phyloP scores from a whole-genome alignment of 2,329 filamentous ascomycete species.

The Aspergillus bombycis region DNA sequence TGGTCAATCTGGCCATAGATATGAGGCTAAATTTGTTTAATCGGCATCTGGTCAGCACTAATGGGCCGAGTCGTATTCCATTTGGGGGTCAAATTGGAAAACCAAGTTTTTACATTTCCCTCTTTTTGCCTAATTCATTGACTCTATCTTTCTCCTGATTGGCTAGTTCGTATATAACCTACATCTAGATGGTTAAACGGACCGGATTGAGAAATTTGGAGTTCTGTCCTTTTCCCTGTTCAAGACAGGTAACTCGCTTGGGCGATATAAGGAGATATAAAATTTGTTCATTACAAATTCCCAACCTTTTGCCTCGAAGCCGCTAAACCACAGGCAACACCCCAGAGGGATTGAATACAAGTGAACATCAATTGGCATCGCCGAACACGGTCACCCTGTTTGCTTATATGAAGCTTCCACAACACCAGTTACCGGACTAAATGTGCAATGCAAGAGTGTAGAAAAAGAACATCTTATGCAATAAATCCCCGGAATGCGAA shows the following conservation, averaged over 20 bases:
- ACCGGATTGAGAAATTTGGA: too few species aligned
- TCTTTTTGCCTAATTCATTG: not conserved
- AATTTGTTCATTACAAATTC: accelerated
- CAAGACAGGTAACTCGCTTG: too few species aligned
- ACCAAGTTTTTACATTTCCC: not conserved
- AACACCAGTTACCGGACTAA: too few species aligned
- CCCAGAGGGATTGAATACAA: too few species aligned
- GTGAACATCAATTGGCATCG: too few species aligned
- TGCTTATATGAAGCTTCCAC: too few species aligned
- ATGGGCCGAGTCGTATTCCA: not conserved
- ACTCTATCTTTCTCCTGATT: not conserved
- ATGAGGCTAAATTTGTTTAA: not conserved
- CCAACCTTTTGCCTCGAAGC: not conserved
- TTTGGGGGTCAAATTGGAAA: not conserved
- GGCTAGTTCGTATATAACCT: not conserved
- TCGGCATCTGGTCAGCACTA: not conserved
- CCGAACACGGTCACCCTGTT: too few species aligned
- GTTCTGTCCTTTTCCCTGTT: not conserved
- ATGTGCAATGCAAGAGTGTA: too few species aligned
- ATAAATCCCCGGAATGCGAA: not conserved
- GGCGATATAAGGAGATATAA: not conserved
- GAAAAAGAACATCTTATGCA: too few species aligned
- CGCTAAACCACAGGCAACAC: too few species aligned
- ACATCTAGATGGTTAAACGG: not conserved
- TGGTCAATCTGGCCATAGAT: not conserved